Evolutionary conservation across 805 yeast genomes (phyloP), one percentile per base, ranked within the genome.

Genomic region (Myxozyma neglecta): DNA sequence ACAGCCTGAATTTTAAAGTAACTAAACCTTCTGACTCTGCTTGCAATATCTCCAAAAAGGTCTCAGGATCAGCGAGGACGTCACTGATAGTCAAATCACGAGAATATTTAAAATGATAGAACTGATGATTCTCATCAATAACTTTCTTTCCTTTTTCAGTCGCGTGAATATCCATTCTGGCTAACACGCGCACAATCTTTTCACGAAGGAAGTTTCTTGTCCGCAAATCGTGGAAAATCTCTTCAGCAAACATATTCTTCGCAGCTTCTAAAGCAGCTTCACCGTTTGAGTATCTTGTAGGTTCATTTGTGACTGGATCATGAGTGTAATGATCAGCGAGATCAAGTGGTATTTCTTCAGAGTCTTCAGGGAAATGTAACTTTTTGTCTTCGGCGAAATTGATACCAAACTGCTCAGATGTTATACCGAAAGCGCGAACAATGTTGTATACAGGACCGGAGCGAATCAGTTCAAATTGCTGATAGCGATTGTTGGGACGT

Each of bases 41-140:
- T 70, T 88, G 92, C 53, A 92, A 76, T 96, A 94, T 94, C 70
- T 96, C 83, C 70, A 94, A 78, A 68, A 88, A 90, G 45, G 88
- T 77, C 69, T 90, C 96, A 1, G 99, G 98, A 59, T 84, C 80
- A 43, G 78, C 78, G 6, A 83, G 81, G 70, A 94, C 83, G 60
- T 90, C 90, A n/a, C 82, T 81, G 14, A 92, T 86, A 1, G 89
- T 80, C 72, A 94, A 83, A 74, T 90, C 89, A 59, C 85, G 81
- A 24, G 97, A 96, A 75, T 94, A 94, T 72, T 94, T 94, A 76
- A 94, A 86, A 71, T 90, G 96, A 61, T 89, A 90, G 70, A 86
- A 92, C 1, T 91, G 88, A 57, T 92, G 86, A 67, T 85, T 86
- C 56, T 83, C 85, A 68, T 87, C 94, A 61, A 94, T 93, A 67